These are phyloP conservation scores for Pouteria glomerata DNA, from an alignment of 148 eudicot genomes.

Conservation along the genomic window DNA sequence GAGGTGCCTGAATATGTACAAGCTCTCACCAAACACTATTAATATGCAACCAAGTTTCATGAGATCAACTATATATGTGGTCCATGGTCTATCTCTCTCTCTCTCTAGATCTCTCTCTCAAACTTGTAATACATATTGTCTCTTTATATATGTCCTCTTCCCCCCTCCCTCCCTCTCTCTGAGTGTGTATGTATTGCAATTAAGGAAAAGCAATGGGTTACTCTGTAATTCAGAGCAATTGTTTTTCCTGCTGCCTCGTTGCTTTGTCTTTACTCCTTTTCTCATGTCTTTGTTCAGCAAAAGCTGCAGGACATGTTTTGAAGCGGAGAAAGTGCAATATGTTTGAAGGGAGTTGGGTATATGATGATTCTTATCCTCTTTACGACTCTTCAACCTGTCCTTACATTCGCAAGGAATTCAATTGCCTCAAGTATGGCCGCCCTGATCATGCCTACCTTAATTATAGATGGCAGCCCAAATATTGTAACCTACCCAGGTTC, in stretches of 20 bases:
- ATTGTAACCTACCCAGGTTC: conserved; percentile 26
- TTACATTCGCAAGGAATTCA: conserved; percentile 24
- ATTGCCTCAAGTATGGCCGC: conserved; percentile 39
- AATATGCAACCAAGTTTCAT: background rate
- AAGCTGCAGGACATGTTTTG: background rate
- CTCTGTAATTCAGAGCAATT: background rate
- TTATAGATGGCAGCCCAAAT: conserved; percentile 36
- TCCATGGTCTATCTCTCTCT: background rate
- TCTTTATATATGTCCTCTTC: background rate
- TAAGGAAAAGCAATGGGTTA: background rate
- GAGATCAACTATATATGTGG: too few relatives aligned
- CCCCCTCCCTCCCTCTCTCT: background rate
- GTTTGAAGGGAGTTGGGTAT: conserved; percentile 37
- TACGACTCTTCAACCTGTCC: conserved; percentile 27
- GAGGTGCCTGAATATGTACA: too few relatives aligned
- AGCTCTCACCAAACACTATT: background rate
- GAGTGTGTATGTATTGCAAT: too few relatives aligned
- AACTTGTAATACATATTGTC: too few relatives aligned
- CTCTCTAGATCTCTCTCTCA: too few relatives aligned
- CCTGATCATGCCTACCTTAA: conserved; percentile 29
- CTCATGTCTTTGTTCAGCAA: background rate
- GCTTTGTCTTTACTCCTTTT: background rate
- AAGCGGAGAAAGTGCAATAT: conserved; percentile 12
- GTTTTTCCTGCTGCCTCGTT: background rate
- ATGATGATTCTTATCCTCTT: conserved; percentile 27